These are phyloP conservation scores for Sporopachydermia lactativora DNA, from an alignment of 805 yeast genomes.

Conservation along the genomic window DNA sequence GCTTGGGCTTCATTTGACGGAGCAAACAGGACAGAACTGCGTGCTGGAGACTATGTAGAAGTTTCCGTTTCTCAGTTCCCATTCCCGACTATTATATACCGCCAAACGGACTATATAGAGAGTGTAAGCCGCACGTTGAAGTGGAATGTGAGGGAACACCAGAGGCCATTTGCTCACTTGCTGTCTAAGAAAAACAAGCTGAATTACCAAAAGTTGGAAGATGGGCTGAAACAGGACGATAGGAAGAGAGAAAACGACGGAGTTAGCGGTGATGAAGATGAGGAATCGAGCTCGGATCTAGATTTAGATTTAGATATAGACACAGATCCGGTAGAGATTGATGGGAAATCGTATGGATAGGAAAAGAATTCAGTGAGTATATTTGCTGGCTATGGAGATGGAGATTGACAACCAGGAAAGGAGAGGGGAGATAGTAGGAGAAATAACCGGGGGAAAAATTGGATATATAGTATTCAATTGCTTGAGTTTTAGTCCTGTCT, in stretches of 20 bases:
- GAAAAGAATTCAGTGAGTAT: too few relatives aligned
- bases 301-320: neutral
- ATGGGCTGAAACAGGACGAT: conserved; percentile 4
- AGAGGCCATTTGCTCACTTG: conserved; percentile 60
- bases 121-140: conserved; percentile 74
- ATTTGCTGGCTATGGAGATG: too few relatives aligned
- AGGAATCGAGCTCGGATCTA: neutral
- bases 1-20: conserved; percentile 99
- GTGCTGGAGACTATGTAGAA: conserved; percentile 73
- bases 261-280: neutral
- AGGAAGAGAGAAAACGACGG: neutral
- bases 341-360: neutral
- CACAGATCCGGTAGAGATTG: neutral
- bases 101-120: conserved; percentile 67
- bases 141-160: conserved; percentile 88
- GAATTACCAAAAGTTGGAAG: conserved; percentile 21
- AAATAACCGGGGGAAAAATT: too few relatives aligned
- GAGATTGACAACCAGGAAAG: too few relatives aligned
- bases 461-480: too few relatives aligned
- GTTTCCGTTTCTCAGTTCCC: conserved; percentile 81
- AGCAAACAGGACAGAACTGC: conserved; percentile 66
- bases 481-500: too few relatives aligned
- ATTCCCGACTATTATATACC: conserved; percentile 79
- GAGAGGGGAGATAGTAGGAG: too few relatives aligned
- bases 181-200: conserved; percentile 42